These are phyloP conservation scores for Platanthera zijinensis DNA, from an alignment of 106 monocot genomes.

Conservation along the genomic window DNA sequence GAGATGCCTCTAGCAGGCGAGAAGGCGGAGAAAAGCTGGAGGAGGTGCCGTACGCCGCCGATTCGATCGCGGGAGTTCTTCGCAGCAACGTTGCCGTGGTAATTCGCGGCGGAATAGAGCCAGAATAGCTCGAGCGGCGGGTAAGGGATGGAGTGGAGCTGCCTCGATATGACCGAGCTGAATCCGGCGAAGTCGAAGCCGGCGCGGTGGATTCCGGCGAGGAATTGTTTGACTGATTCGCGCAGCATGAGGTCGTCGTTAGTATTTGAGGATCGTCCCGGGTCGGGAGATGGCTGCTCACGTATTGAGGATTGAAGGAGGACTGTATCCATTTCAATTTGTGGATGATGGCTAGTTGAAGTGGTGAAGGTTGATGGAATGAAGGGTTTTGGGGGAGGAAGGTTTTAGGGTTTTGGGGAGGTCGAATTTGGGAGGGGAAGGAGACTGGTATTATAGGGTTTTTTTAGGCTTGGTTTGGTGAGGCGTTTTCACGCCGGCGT, in stretches of 20 bases:
- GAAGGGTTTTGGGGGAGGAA: conserved; percentile 12
- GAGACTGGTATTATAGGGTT: too few species aligned
- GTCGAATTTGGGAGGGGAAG: not conserved
- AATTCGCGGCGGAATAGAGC: conserved; percentile 68
- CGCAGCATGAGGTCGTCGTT: conserved; percentile 45
- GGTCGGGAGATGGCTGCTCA: conserved; percentile 11
- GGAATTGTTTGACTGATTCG: conserved; percentile 66
- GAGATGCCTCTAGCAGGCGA: conserved; percentile 29
- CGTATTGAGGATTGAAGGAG: conserved; percentile 40
- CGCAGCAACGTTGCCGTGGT: conserved; percentile 30
- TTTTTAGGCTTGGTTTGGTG: too few species aligned
- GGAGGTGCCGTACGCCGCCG: conserved; percentile 32
- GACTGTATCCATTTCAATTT: conserved; percentile 40
- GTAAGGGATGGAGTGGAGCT: conserved; percentile 50
- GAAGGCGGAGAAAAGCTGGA: conserved; percentile 60
- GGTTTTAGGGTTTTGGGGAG: conserved; percentile 23
- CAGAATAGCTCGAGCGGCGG: conserved; percentile 82
- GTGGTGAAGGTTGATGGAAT: not conserved
- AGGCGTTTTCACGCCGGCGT: too few species aligned
- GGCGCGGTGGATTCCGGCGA: conserved; percentile 26
- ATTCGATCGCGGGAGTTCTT: conserved; percentile 22
- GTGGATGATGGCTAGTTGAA: not conserved
- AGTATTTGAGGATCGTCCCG: conserved; percentile 6
- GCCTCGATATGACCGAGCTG: conserved; percentile 57
- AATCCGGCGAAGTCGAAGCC: conserved; percentile 56